A percentile compares a stretch with the other conserved stretches of the same genome.
phyloP scores from a whole-genome alignment of 2,329 filamentous ascomycete species.

The Dothistroma pini region DNA sequence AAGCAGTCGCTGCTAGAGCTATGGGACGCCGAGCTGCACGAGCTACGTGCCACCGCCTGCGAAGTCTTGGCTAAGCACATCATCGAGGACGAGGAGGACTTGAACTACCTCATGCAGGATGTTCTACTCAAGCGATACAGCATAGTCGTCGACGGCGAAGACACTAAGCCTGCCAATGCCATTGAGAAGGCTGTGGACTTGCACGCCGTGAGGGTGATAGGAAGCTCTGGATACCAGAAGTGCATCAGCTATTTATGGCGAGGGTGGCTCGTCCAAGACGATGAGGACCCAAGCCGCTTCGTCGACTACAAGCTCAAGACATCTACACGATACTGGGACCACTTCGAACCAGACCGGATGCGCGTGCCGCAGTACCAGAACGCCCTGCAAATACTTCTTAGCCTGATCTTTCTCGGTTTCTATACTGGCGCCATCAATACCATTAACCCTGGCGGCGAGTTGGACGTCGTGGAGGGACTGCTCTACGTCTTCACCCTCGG shows the following conservation, averaged over 20 bases:
- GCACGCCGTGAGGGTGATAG: constrained; percentile 83
- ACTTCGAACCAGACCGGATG: constrained; percentile 94
- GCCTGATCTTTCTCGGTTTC: constrained; percentile 74
- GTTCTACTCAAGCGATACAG: constrained; percentile 87
- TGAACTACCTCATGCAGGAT: constrained; percentile 71
- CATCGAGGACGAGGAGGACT: constrained; percentile 82
- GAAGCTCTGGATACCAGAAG: constrained; percentile 91
- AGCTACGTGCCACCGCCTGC: constrained; percentile 74
- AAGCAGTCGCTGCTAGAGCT: constrained; percentile 75
- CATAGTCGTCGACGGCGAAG: constrained; percentile 66
- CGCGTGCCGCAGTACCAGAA: constrained; percentile 91
- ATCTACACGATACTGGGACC: constrained; percentile 70
- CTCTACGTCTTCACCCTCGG: constrained; percentile 90
- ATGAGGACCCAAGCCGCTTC: constrained; percentile 84
- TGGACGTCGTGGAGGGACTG: constrained; percentile 78
- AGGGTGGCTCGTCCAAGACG: constrained; percentile 95
- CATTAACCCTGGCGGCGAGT: constrained; percentile 76
- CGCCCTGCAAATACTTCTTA: constrained; percentile 78
- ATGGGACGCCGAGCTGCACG: constrained; percentile 86
- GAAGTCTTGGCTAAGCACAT: constrained; percentile 85
- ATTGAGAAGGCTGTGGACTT: constrained; percentile 92
- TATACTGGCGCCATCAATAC: constrained; percentile 90
- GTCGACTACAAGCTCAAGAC: constrained; percentile 81
- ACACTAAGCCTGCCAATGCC: constrained; percentile 76
- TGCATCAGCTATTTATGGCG: constrained; percentile 91